Evolutionary conservation across 306 rosid species (phyloP).

Genomic region (Dryas alaskensis): DNA sequence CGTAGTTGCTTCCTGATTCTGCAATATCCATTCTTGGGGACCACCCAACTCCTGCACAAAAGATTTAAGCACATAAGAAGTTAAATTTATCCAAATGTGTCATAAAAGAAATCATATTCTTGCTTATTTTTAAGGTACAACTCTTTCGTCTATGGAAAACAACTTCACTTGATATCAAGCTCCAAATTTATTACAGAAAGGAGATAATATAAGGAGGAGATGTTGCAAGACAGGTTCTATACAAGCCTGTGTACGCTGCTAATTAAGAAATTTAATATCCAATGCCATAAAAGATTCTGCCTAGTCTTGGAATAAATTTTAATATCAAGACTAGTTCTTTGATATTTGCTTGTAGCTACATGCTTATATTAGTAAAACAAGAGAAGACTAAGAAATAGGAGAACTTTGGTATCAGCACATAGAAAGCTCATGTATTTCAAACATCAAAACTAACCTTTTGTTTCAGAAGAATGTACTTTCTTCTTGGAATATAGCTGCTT

Average conservation of each 20-base stretch:
- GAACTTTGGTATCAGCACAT: not conserved
- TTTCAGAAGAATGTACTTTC: slow-evolving; percentile 27
- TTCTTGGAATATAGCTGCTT: slow-evolving; percentile 31
- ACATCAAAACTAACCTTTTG: slow-evolving; percentile 38
- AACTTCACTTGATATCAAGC: not conserved
- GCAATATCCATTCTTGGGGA: slow-evolving; percentile 82
- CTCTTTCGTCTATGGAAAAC: not conserved
- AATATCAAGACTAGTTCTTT: not conserved
- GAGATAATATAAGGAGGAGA: not conserved
- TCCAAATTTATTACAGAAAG: not conserved
- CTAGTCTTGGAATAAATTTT: not conserved
- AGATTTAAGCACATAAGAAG: not conserved
- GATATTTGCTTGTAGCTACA: not conserved
- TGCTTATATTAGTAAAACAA: not conserved
- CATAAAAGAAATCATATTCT: not conserved
- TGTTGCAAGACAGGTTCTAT: not conserved
- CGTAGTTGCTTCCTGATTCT: slow-evolving; percentile 58
- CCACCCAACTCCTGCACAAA: slow-evolving; percentile 50
- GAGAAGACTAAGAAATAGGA: not conserved
- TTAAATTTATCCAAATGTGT: not conserved
- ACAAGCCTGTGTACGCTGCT: not conserved
- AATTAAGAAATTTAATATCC: not conserved
- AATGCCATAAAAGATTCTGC: not conserved
- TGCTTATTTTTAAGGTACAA: not conserved
- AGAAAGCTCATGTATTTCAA: not conserved